Base-by-base conservation (phyloP, 257 asterid genomes). In the Fraxinus quadrangulata region DNA sequence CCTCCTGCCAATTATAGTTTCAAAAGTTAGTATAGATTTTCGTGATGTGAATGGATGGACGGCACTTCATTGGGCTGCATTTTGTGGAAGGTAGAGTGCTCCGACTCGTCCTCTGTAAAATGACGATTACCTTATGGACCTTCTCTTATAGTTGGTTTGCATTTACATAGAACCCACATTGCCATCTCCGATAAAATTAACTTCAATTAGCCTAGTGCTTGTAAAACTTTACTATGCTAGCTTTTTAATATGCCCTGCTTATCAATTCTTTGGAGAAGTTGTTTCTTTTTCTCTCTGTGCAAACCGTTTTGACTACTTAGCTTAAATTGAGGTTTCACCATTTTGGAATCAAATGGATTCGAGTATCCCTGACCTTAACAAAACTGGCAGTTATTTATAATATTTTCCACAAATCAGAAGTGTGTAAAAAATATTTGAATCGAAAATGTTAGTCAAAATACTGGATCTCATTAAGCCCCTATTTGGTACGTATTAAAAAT, bases 51-150 rank as follows among this genome's bases (percentile, higher is more conserved):
- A 92, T 86, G 99, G 99, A 75, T 93, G 97, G 97, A 90, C 98
- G 28, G 96, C 98, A 69, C 97, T 96, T 86, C 99, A 96, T 79
- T 96, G 99, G 99, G 99, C 98, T 85, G 88, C 98, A 83, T 87
- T 87, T 81, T 91, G 78, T 80, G 99, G 98, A 82, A 90, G 99
- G 99, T 95, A 88, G 49, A 77, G 47, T 67, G 26, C 67, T 67
- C 70, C 59, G 54, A 71, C 81, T 76, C 56, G 36, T 63, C 72
- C 42, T 61, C 65, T 71, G 56, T 70, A 19, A 19, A 51, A 78
- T 19, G 45, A 54, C 23, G 73, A 72, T 11, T 71, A n/a, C 21
- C 72, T 77, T 71, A 68, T 33, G 54, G 69, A 67, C 65, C 78
- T 19, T 66, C 4, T 59, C 13, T 59, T 59, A 59, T 21, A 68